phyloP scores from a whole-genome alignment of 805 yeast species.

The Yarrowia yakushimensis region DNA sequence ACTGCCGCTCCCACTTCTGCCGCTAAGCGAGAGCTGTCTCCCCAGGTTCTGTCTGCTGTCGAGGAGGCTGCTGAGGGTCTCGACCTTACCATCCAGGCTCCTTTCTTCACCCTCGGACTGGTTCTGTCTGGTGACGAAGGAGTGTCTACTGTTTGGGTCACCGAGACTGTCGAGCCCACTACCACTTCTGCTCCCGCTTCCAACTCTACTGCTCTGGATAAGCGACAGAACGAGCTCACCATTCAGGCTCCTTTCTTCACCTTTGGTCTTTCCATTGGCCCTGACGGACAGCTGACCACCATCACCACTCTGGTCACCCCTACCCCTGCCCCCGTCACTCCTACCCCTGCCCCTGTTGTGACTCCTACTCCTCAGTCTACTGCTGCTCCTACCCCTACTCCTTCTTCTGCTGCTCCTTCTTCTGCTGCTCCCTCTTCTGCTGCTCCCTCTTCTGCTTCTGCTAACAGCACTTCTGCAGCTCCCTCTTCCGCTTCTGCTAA shows the following conservation, averaged over 20 bases:
- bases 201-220: neutral
- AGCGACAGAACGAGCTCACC: neutral
- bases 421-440: neutral
- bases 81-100: constrained; percentile 10
- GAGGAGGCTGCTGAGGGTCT: constrained; percentile 2
- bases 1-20: neutral
- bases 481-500: neutral
- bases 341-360: neutral
- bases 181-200: neutral
- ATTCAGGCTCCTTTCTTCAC: constrained; percentile 5
- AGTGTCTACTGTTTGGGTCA: neutral
- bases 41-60: neutral
- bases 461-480: neutral
- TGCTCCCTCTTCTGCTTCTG: neutral
- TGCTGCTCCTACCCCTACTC: neutral
- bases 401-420: neutral
- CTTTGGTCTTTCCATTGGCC: constrained; percentile 13
- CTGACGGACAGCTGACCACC: neutral
- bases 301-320: constrained; percentile 13
- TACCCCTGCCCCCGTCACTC: neutral
- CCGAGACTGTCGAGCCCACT: neutral
- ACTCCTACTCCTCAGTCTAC: neutral
- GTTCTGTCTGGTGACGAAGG: neutral
- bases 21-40: neutral
- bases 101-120: constrained; percentile 12